Evolutionary conservation across 23 red algal genomes (phyloP), one percentile per base, ranked within the genome.

Genomic region (Porphyridium purpureum): DNA sequence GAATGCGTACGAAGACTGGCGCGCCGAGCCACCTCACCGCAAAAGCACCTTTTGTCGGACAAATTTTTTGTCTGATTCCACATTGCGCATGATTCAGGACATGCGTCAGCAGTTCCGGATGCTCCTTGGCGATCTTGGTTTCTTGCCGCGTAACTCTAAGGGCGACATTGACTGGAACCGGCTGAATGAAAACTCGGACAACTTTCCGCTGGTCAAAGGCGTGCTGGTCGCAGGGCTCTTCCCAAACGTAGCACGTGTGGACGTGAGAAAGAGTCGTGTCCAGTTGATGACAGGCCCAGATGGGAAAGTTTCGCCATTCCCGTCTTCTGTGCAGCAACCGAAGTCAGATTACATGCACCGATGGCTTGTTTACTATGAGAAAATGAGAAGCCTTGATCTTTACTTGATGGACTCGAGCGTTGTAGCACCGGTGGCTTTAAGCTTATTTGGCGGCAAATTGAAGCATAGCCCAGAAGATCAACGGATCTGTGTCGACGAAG

Each of bases 71-170:
- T 55, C 51, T 0, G 24, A 23, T 4, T 23, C 51, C 1, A 55
- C 51, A 27, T 23, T 55, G 4, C n/a, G 15, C 14, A 55, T 55
- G 51, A 55, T 55, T 55, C 23, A 55, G n/a, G 51, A 23, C 23
- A 55, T 55, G 51, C 51, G 51, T 27, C 15, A 55, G 14, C 51
- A 55, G 24, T 55, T 48, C 9, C 44, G 19, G 9, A 15, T 15
- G 1, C 19, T 48, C 23, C 44, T 48, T 48, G 44, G 44, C 3
- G 44, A 22, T 4, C 19, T 15, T 2, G 44, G 44, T 3, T 48
- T 48, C 23, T 15, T 15, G 44, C 19, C 2, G 3, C 19, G 44
- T 15, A 15, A 22, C 6, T 48, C 44, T 22, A 48, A 4, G 9
- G 44, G 44, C 44, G 44, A 22, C 14, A 15, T 15, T 22, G 44